Conservation (phyloP, 768 basidiomycete genomes). For the Omphalotus guepiniiformis region DNA sequence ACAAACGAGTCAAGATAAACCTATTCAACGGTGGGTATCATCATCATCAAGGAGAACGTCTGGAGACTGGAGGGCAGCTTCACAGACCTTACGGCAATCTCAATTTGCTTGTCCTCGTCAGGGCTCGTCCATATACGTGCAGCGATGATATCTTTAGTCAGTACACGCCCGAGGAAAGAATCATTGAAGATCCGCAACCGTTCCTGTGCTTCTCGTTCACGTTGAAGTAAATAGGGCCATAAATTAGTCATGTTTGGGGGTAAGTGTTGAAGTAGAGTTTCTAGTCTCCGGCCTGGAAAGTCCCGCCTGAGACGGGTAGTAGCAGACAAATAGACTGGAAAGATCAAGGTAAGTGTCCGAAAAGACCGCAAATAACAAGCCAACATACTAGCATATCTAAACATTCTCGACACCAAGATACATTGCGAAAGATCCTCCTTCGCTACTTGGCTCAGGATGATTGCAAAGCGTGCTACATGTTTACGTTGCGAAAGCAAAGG, state of each 20-base stretch:
- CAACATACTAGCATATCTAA: constrained; percentile 58
- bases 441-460: constrained; percentile 49
- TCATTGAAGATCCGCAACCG: constrained; percentile 36
- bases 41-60: too few relatives aligned
- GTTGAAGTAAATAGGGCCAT: constrained; percentile 66
- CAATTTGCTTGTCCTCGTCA: constrained; percentile 53
- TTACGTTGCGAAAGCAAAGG: constrained; percentile 58
- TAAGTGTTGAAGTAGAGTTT: constrained; percentile 31
- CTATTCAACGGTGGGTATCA: too few relatives aligned
- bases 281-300: constrained; percentile 50
- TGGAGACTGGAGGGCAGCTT: too few relatives aligned
- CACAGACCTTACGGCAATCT: constrained; percentile 52
- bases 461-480: constrained; percentile 45
- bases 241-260: constrained; percentile 50
- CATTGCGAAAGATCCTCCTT: constrained; percentile 41
- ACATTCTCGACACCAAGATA: constrained; percentile 50
- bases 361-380: constrained; percentile 3
- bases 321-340: constrained; percentile 62
- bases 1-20: constrained; percentile 59
- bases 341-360: not conserved
- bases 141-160: constrained; percentile 34
- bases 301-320: constrained; percentile 37
- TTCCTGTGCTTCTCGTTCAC: constrained; percentile 37
- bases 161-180: constrained; percentile 47
- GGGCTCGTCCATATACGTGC: constrained; percentile 54